These are phyloP conservation scores for Clavispora carvajalis DNA, from an alignment of 805 yeast species.

Conservation along the genomic window DNA sequence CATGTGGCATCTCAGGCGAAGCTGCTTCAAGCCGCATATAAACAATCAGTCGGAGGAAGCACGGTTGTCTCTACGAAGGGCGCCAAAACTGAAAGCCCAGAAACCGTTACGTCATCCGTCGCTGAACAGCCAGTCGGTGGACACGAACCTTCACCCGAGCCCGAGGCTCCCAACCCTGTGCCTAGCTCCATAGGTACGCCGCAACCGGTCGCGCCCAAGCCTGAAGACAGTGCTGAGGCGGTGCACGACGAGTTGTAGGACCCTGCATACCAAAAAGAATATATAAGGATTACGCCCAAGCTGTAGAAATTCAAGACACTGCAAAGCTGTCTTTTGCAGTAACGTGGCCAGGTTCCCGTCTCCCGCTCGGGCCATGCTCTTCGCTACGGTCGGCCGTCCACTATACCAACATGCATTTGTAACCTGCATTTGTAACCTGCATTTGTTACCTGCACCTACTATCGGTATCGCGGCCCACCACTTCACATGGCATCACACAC, in stretches of 20 bases:
- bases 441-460: background rate
- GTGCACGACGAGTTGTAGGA: conserved; percentile 4
- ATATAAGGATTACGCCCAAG: no score
- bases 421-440: background rate
- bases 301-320: no score
- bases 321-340: no score
- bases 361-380: no score
- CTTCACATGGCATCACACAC: background rate
- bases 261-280: background rate
- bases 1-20: background rate
- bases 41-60: background rate
- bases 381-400: no score
- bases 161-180: background rate
- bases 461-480: background rate
- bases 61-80: background rate
- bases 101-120: background rate
- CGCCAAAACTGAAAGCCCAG: background rate
- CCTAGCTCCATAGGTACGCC: background rate
- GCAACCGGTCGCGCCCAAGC: background rate
- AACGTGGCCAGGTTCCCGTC: no score
- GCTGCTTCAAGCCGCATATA: background rate
- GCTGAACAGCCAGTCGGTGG: background rate
- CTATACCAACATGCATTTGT: no score
- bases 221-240: conserved; percentile 1
- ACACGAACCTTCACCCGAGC: background rate